Conservation (phyloP, 768 basidiomycete species). For the Mycena polygramma region DNA sequence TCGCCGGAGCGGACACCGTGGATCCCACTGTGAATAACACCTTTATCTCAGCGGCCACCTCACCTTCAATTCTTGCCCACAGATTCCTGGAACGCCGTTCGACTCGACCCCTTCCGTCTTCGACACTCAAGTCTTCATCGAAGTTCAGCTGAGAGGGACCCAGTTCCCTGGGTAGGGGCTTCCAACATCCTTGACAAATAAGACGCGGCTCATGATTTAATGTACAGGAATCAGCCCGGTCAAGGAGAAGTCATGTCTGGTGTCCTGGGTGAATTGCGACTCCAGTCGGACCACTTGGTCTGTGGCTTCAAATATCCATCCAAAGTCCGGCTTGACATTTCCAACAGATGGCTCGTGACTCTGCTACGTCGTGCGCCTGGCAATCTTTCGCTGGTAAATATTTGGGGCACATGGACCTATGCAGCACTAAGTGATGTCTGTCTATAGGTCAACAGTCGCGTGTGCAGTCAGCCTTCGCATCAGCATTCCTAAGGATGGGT, state of each 20-base stretch:
- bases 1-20: slow-evolving; percentile 43
- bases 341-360: slow-evolving; percentile 39
- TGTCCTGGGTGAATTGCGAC: slow-evolving; percentile 40
- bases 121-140: slow-evolving; percentile 42
- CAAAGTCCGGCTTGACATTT: background rate
- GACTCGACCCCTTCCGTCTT: slow-evolving; percentile 38
- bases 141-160: slow-evolving; percentile 31
- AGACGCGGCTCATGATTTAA: background rate
- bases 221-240: background rate
- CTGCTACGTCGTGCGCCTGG: slow-evolving; percentile 43
- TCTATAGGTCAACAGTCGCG: slow-evolving; percentile 33
- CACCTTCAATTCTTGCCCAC: slow-evolving; percentile 20
- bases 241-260: slow-evolving; percentile 40
- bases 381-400: slow-evolving; percentile 41
- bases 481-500: slow-evolving; percentile 39
- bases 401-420: background rate
- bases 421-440: background rate
- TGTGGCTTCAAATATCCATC: slow-evolving; percentile 1
- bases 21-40: slow-evolving; percentile 39
- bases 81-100: slow-evolving; percentile 36
- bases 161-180: slow-evolving; percentile 13
- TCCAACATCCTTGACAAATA: background rate
- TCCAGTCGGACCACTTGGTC: slow-evolving; percentile 42
- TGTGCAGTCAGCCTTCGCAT: slow-evolving; percentile 37
- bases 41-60: slow-evolving; percentile 33